Evolutionary conservation across 2,329 filamentous ascomycete species (phyloP), one percentile per base, ranked within the genome.

Genomic region (Pestalotiopsis sp.): DNA sequence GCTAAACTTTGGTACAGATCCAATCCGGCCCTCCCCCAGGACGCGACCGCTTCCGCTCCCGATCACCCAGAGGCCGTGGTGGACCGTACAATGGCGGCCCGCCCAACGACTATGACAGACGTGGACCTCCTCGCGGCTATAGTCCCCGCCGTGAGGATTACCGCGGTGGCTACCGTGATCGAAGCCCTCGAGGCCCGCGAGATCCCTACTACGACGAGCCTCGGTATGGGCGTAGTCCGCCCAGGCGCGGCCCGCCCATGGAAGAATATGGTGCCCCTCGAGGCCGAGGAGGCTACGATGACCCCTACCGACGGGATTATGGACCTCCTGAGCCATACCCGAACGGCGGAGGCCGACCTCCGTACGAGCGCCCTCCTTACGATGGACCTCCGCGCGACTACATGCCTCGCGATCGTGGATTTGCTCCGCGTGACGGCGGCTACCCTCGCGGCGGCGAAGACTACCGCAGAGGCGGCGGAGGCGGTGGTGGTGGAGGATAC

Each of bases 151-250:
- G 92, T 22, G 85, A 84, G 17, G 84, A 80, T 22, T 86, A 85
- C 72, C 88, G 86, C 63, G 90, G 92, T 70, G 90, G 92, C 71
- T 97, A 97, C 81, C 94, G 95, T 78, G 94, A 97, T 76, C 91
- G 94, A 75, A 95, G 93, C 76, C 92, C 92, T 67, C 91, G 92
- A 26, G 44, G 44, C 17, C 64, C 59, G 22, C 66, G 68, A 69
- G 91, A 93, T 73, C 92, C 95, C 69, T 97, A 97, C 81, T 97
- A 98, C 81, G 91, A 93, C 60, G 93, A 95, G 71, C 89, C 92
- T 76, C 88, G 91, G 63, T 94, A 94, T 60, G 68, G 65, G 76
- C 91, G 93, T 68, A 94, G 93, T 67, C 93, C 94, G 69, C 92
- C 92, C 58, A 91, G 92, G 72, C 91, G 91, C 71, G 85, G 86